phyloP scores from a whole-genome alignment of 75 land plant species.

The Pinus tabuliformis region DNA sequence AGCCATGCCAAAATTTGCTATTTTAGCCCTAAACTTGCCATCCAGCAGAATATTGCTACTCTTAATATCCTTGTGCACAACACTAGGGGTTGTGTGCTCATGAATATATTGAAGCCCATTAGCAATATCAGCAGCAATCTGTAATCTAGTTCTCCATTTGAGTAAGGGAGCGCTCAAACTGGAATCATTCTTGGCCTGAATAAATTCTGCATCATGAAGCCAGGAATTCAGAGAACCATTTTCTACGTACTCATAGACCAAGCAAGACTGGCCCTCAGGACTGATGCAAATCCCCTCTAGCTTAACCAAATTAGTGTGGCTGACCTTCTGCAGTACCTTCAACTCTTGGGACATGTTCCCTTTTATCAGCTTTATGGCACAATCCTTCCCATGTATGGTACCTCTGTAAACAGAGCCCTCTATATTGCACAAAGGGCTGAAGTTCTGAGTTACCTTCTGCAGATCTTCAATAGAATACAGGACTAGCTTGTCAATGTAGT shows the following conservation, averaged over 20 bases:
- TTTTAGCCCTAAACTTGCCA: slow-evolving; percentile 67
- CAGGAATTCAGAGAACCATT: slow-evolving; percentile 81
- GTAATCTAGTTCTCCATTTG: slow-evolving; percentile 63
- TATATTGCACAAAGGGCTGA: slow-evolving; percentile 33
- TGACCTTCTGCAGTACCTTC: slow-evolving; percentile 48
- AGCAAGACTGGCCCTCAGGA: slow-evolving; percentile 60
- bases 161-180: background rate
- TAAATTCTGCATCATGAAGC: slow-evolving; percentile 31
- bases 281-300: slow-evolving; percentile 60
- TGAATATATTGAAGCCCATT: slow-evolving; percentile 93
- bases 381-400: slow-evolving; percentile 23
- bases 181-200: slow-evolving; percentile 18
- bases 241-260: slow-evolving; percentile 83
- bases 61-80: slow-evolving; percentile 92
- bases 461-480: background rate
- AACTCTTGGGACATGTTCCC: slow-evolving; percentile 62
- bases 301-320: slow-evolving; percentile 73
- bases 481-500: background rate
- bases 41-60: slow-evolving; percentile 92
- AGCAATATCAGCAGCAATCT: slow-evolving; percentile 86
- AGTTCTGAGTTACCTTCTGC: slow-evolving; percentile 22
- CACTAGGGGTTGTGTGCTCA: slow-evolving; percentile 84
- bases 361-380: slow-evolving; percentile 68
- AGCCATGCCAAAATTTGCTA: slow-evolving; percentile 92
- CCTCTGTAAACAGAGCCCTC: slow-evolving; percentile 74